Evolutionary conservation across 2,329 filamentous ascomycete species (phyloP).

Genomic region (Xylaria polymorpha): DNA sequence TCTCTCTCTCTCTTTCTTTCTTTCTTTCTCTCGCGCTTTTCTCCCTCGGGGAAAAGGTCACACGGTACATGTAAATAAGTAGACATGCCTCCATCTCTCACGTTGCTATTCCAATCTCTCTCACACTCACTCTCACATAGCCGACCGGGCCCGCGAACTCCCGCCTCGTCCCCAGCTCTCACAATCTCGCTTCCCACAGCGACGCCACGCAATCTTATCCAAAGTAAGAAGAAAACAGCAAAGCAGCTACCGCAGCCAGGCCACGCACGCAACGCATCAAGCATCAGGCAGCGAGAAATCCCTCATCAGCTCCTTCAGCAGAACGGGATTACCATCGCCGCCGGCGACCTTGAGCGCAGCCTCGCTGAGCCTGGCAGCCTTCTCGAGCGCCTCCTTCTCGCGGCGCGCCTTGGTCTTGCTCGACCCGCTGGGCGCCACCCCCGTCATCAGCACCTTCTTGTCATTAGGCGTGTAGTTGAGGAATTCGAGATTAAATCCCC

Average conservation of each 20-base stretch:
- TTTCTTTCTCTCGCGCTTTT: background rate
- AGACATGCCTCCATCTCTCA: too few relatives aligned
- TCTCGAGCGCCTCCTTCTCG: conserved; percentile 87
- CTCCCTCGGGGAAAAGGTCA: too few relatives aligned
- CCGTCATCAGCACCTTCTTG: conserved; percentile 80
- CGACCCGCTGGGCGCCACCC: conserved; percentile 90
- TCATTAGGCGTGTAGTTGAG: conserved; percentile 92
- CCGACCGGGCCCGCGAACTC: too few relatives aligned
- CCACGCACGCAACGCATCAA: too few relatives aligned
- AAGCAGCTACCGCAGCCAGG: too few relatives aligned
- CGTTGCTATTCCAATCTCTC: too few relatives aligned
- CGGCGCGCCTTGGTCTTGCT: conserved; percentile 94
- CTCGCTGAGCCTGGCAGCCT: conserved; percentile 74
- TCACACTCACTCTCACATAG: too few relatives aligned
- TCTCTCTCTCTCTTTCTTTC: background rate
- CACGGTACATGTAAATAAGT: too few relatives aligned
- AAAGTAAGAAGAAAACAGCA: too few relatives aligned
- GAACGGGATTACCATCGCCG: conserved; percentile 63
- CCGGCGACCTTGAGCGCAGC: conserved; percentile 76
- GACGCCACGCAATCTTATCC: too few relatives aligned
- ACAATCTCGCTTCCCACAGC: too few relatives aligned
- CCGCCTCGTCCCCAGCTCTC: too few relatives aligned
- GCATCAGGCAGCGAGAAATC: conserved; percentile 52
- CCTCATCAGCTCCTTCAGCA: conserved; percentile 59
- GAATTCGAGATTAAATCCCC: conserved; percentile 65